Conservation (phyloP, 169 alveolate genomes). For the Eimeria mitis region DNA sequence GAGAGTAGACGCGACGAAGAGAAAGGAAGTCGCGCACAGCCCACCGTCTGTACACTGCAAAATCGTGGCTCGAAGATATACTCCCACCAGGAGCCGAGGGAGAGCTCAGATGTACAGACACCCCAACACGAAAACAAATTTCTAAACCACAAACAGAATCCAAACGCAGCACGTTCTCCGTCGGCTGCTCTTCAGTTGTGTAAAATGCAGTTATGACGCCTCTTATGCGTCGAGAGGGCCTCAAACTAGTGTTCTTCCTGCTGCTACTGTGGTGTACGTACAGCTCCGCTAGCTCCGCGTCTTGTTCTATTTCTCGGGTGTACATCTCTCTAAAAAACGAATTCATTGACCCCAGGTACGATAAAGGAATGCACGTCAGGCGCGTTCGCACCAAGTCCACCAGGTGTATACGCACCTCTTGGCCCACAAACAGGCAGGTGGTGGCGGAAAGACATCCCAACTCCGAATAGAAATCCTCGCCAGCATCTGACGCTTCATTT, state of each 20-base stretch:
- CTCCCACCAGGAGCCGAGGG: not conserved
- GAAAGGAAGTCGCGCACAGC: not conserved
- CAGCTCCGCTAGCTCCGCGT: conserved; percentile 27
- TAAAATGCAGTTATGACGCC: conserved; percentile 15
- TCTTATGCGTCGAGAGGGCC: conserved; percentile 29
- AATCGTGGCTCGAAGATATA: not conserved
- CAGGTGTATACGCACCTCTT: conserved; percentile 71
- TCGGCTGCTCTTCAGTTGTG: not conserved
- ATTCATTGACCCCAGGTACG: not conserved
- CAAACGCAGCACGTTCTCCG: not conserved
- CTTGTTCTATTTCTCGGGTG: not conserved
- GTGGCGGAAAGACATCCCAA: not conserved
- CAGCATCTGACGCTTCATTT: not conserved
- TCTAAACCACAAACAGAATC: conserved; percentile 14
- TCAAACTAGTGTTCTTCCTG: conserved; percentile 2
- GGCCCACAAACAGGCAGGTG: conserved; percentile 29
- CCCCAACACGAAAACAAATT: conserved; percentile 32
- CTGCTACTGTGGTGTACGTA: conserved; percentile 57
- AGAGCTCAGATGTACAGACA: conserved; percentile 31
- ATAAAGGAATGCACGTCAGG: not conserved
- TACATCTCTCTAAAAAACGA: not conserved
- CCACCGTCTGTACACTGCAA: conserved; percentile 34
- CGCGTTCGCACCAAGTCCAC: conserved; percentile 59
- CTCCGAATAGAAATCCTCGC: not conserved
- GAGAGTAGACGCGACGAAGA: not conserved